Base-by-base conservation (phyloP, 805 yeast genomes). In the Sugiyamaella boreocaroliniensis region DNA sequence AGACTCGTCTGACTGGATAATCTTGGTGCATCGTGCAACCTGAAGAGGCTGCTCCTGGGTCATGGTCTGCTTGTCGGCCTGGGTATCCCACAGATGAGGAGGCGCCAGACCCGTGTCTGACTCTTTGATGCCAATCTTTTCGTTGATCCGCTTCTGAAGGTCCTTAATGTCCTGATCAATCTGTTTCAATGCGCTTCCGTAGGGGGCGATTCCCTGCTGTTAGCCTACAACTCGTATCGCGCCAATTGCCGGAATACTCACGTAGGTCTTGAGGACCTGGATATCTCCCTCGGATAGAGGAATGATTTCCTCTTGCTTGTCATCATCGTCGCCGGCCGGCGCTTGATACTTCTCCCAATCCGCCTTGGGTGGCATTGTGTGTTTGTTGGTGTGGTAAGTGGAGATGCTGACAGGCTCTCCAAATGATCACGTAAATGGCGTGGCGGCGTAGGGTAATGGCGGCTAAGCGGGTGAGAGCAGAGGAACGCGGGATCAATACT, bases 11-110 rank as follows among this genome's bases (percentile, higher is more conserved):
- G 61, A 63, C 60, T 66, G 71, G 58, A 93, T 92, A 71, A 95
- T 93, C 74, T 95, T 93, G 22, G 99, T 95, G 73, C 99, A 93
- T 68, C 99, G 79, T 15, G 99, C 99, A 45, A 95, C 99, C 71
- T 93, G 99, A 59, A 93, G 75, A 29, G 99, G 97, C 66, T 89
- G 97, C 67, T 93, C 98, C 68, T 85, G 92, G 55, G 84, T 78
- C 83, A 90, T 83, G 65, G 97, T 77, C 71, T 88, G 96, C 68
- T 86, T 86, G 72, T 93, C 99, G 26, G 97, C 98, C 77, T 83
- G 81, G 47, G 92, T 89, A 73, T 93, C 99, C 99, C 99, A 93
- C 60, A 92, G 73, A 65, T 88, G 95, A 6, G 97, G 96, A 49
- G 96, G 90, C 16, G 98, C 89, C 57, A 93, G 76, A n/a, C 99